Percentiles rank a stretch among this genome's conserved stretches.
Conservation (phyloP, 768 basidiomycete species). For the Pulveroboletus sp. region DNA sequence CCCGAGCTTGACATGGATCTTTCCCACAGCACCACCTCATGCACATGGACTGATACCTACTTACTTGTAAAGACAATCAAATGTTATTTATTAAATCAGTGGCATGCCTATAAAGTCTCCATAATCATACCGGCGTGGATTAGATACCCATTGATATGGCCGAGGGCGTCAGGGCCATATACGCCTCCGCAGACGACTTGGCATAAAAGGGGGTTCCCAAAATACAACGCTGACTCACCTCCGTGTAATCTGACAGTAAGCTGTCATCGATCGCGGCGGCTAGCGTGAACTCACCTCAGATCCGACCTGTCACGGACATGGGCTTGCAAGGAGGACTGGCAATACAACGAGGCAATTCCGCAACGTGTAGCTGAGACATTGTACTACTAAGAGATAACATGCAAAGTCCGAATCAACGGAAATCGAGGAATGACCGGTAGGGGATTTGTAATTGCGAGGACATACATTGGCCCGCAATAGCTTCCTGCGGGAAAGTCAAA, state of each 20-base stretch:
- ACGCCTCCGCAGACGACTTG: not conserved
- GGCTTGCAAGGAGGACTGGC: not conserved
- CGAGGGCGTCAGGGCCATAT: too few relatives aligned
- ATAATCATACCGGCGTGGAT: too few relatives aligned
- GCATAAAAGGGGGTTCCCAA: not conserved
- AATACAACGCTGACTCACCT: not conserved
- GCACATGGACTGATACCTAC: not conserved
- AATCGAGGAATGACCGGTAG: slow-evolving; percentile 14
- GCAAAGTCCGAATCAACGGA: slow-evolving; percentile 5
- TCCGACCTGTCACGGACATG: not conserved
- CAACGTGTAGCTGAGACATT: slow-evolving; percentile 1
- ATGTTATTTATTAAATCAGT: slow-evolving; percentile 2
- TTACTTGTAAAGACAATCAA: not conserved
- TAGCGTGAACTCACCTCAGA: slow-evolving; percentile 12
- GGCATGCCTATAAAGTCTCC: too few relatives aligned
- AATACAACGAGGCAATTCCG: not conserved
- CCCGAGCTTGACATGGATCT: slow-evolving; percentile 4
- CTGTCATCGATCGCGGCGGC: not conserved
- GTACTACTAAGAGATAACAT: slow-evolving; percentile 8
- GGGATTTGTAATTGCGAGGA: slow-evolving; percentile 11
- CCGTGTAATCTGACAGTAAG: too few relatives aligned
- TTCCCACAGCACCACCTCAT: not conserved
- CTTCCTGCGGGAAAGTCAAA: slow-evolving; percentile 19
- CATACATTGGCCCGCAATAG: slow-evolving; percentile 11
- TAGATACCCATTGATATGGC: too few relatives aligned